Percentiles rank a stretch among this genome's conserved stretches.
Evolutionary conservation across 352 stramenopile genomes (phyloP).

Genomic region (Globisporangium rhizosaccharum): DNA sequence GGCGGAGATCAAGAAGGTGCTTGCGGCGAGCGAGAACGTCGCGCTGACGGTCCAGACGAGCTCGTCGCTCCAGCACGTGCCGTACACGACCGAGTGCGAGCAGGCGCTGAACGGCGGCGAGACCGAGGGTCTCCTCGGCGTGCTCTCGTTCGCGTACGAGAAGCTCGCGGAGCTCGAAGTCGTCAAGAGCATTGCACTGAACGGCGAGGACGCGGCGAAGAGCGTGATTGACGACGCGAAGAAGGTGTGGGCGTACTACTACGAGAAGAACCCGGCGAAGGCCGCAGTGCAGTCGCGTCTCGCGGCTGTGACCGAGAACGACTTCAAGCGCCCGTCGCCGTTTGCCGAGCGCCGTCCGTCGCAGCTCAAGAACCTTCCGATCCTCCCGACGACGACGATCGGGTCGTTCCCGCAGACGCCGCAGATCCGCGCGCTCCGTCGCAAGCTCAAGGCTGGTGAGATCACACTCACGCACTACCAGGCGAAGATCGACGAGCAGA

Average conservation of each 20-base stretch:
- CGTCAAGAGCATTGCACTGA: slow-evolving; percentile 66
- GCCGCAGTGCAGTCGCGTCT: slow-evolving; percentile 51
- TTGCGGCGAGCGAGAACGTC: slow-evolving; percentile 32
- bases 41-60: slow-evolving; percentile 83
- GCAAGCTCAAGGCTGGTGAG: slow-evolving; percentile 75
- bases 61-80: slow-evolving; percentile 87
- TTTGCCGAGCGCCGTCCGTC: slow-evolving; percentile 72
- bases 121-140: slow-evolving; percentile 62
- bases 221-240: slow-evolving; percentile 51
- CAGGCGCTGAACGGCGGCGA: slow-evolving; percentile 60
- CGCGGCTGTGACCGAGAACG: slow-evolving; percentile 47
- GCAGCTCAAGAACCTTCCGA: slow-evolving; percentile 63
- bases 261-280: slow-evolving; percentile 84
- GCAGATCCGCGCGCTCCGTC: slow-evolving; percentile 77
- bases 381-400: slow-evolving; percentile 92
- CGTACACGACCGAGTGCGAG: slow-evolving; percentile 83
- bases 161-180: slow-evolving; percentile 86
- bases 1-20: slow-evolving; percentile 54
- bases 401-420: slow-evolving; percentile 93
- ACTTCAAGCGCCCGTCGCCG: slow-evolving; percentile 77
- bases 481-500: slow-evolving; percentile 89
- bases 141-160: slow-evolving; percentile 88
- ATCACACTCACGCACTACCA: slow-evolving; percentile 78
- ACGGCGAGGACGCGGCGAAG: slow-evolving; percentile 47
- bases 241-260: slow-evolving; percentile 64